Base-by-base conservation (phyloP, 345 rosid genomes). In the Pelargonium nanum region DNA sequence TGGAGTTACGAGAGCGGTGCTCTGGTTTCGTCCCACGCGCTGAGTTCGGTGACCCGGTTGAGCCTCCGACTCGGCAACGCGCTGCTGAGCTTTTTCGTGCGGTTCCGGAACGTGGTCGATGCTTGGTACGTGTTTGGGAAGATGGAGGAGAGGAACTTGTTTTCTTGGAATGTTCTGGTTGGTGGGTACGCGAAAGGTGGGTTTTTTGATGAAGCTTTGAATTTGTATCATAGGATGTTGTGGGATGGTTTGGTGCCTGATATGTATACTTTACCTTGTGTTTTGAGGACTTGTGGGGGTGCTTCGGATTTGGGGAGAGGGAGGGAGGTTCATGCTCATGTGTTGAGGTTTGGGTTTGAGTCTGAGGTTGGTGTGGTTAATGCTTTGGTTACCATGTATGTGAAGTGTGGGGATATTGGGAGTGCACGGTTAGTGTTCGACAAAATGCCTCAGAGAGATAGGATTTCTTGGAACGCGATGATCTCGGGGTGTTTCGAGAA, bases 401-500 rank as follows among this genome's bases (percentile, higher is more conserved):
- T 82, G 8, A 89, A 92, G 75, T 89, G 95, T 22, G 76, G 82
- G 6, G 79, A 85, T 65, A 72, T 83, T 22, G 53, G 25, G 53
- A 67, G 69, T 23, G 95, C 95, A 1, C 58, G 83, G 62, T 57
- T 66, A 69, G 54, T 92, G 75, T 92, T 89, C 67, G 91, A 85
- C 71, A 70, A 77, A 70, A 89, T 84, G 97, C 67, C 60, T 60
- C 72, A 59, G 34, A 85, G 86, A 69, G 98, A 91, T 78, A 81
- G 78, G 61, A 91, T 91, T 68, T 88, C 98, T 5, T 89, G 95
- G 93, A 92, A 89, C 81, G 98, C 95, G 0, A 89, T 89, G 78
- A 92, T 87, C 62, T 82, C 91, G 0, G 98, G 98, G 34, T 83
- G 78, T 65, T 82, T 92, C 53, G 91, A 89, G 84, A 92, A 92